A percentile compares a stretch with the other conserved stretches of the same genome.
phyloP scores from a whole-genome alignment of 176 grass and related monocot species.

The Triticum dicoccoides region DNA sequence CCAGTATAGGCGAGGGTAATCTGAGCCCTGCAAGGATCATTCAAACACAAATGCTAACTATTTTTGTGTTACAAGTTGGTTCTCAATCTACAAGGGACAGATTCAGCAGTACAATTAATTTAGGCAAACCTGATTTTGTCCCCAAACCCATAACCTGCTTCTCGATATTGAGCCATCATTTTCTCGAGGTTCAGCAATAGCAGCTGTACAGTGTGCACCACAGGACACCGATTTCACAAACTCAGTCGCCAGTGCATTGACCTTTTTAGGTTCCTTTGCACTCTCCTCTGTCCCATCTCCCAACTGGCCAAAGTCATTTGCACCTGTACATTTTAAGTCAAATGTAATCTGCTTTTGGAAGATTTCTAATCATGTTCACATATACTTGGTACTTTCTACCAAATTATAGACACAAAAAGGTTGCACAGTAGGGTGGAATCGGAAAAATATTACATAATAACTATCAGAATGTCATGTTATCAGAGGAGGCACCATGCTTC shows the following conservation, averaged over 20 bases:
- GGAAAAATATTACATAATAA: background rate
- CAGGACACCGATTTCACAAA: constrained; percentile 92
- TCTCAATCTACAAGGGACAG: background rate
- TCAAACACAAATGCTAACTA: constrained; percentile 33
- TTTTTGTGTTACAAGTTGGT: constrained; percentile 8
- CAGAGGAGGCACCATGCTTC: background rate
- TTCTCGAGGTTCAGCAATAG: constrained; percentile 81
- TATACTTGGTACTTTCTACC: background rate
- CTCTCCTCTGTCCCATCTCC: constrained; percentile 94
- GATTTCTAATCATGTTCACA: background rate
- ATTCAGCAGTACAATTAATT: background rate
- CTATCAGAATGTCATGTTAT: background rate
- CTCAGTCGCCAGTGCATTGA: constrained; percentile 68
- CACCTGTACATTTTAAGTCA: constrained; percentile 53
- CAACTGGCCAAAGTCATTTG: constrained; percentile 94
- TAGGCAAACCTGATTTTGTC: constrained; percentile 87
- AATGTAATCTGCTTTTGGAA: background rate
- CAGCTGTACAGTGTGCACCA: constrained; percentile 96
- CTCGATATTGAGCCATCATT: constrained; percentile 66
- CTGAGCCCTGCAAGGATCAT: constrained; percentile 62
- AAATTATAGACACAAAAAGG: background rate
- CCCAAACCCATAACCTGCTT: constrained; percentile 92
- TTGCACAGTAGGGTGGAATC: background rate
- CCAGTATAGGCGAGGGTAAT: constrained; percentile 82
- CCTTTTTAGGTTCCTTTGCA: constrained; percentile 65